These are phyloP conservation scores for Arachis hypogaea DNA, from an alignment of 306 rosid genomes.

Conservation along the genomic window DNA sequence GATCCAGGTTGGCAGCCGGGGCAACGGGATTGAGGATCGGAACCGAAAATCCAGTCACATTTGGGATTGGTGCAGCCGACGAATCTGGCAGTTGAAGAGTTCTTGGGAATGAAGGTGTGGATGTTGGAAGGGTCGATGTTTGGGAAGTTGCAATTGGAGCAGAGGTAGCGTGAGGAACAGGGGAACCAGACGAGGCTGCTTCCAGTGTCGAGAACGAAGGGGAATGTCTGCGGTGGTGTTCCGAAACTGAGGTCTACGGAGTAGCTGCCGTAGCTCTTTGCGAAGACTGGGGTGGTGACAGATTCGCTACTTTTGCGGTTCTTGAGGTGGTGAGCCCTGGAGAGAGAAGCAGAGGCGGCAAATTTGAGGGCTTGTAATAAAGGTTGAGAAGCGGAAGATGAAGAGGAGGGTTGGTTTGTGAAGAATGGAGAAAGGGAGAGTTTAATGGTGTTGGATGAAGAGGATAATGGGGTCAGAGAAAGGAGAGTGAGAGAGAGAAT, in stretches of 20 bases:
- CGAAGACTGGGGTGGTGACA: conserved; percentile 32
- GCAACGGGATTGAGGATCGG: conserved; percentile 55
- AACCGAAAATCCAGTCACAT: conserved; percentile 67
- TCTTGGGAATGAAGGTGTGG: conserved; percentile 65
- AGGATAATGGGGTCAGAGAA: conserved; percentile 38
- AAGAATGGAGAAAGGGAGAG: conserved; percentile 53
- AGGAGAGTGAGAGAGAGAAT: conserved; percentile 45
- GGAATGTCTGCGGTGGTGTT: conserved; percentile 66
- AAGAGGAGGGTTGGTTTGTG: conserved; percentile 43
- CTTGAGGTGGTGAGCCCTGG: conserved; percentile 79
- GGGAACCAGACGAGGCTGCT: conserved; percentile 93
- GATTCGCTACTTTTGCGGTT: conserved; percentile 28
- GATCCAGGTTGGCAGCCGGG: conserved; percentile 34
- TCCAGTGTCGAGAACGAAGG: conserved; percentile 80
- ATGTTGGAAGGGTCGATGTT: conserved; percentile 51
- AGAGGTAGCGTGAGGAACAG: conserved; percentile 74
- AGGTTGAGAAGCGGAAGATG: conserved; percentile 36
- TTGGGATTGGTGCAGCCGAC: conserved; percentile 75
- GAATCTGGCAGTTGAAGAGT: conserved; percentile 60
- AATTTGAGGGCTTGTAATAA: conserved; percentile 51
- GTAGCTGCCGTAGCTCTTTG: conserved; percentile 84
- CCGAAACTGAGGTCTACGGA: conserved; percentile 74
- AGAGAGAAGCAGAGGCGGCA: conserved; percentile 59
- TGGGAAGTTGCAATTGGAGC: conserved; percentile 71
- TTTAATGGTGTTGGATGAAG: conserved; percentile 42